Evolutionary conservation across 805 yeast genomes (phyloP).

Genomic region (Nakazawaea populi): DNA sequence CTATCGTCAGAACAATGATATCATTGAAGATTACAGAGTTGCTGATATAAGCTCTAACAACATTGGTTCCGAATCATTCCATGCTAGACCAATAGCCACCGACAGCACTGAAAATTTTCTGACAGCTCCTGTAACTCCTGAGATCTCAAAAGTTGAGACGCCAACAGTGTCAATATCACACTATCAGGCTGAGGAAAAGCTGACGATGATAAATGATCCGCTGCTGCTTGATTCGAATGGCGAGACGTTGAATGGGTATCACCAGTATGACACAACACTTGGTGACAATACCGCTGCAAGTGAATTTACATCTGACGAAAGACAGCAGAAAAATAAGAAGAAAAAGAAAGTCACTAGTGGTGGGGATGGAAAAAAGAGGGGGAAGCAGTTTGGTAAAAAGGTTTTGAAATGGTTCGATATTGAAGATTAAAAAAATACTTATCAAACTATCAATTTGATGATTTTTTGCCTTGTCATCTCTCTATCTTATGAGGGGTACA

Average conservation of each 20-base stretch:
- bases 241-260: neutral
- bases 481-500: neutral
- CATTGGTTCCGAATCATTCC: neutral
- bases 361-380: neutral
- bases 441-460: neutral
- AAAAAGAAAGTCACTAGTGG: neutral
- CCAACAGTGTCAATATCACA: slow-evolving; percentile 1
- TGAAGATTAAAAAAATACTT: neutral
- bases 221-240: neutral
- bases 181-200: neutral
- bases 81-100: neutral
- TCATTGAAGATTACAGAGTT: neutral
- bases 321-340: neutral
- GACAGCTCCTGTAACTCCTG: neutral
- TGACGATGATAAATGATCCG: too few species aligned
- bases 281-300: neutral
- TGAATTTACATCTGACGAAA: neutral
- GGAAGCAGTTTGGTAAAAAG: slow-evolving; percentile 9
- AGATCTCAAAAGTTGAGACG: neutral
- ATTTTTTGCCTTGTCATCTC: neutral
- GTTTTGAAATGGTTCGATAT: slow-evolving; percentile 9
- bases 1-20: neutral
- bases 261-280: neutral
- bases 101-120: neutral
- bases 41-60: neutral